phyloP scores from a whole-genome alignment of 805 yeast species.

The Zygotorulaspora danielsina region DNA sequence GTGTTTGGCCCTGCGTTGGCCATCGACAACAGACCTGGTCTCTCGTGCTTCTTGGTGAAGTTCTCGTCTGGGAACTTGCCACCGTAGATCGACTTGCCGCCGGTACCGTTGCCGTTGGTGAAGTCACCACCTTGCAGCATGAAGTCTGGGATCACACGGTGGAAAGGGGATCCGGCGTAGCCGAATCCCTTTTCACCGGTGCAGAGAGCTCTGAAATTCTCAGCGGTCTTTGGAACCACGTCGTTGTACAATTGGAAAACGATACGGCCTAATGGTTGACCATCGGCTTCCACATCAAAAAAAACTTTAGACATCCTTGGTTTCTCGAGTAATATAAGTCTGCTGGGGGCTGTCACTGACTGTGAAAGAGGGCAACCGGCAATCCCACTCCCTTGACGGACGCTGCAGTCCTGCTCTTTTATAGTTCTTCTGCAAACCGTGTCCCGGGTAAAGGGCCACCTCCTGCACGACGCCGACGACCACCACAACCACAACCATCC shows the following conservation, averaged over 20 bases:
- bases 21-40: constrained; percentile 86
- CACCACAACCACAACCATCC: too few relatives aligned
- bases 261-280: constrained; percentile 74
- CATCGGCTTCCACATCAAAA: constrained; percentile 80
- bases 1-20: constrained; percentile 98
- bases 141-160: constrained; percentile 95
- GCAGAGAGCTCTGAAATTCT: constrained; percentile 90
- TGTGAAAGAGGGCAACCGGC: too few relatives aligned
- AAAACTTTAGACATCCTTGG: constrained; percentile 66
- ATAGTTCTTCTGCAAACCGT: too few relatives aligned
- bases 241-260: constrained; percentile 85
- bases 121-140: constrained; percentile 98
- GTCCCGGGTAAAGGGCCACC: too few relatives aligned
- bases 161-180: constrained; percentile 86
- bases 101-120: constrained; percentile 92
- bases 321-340: too few relatives aligned
- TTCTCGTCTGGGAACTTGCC: constrained; percentile 72
- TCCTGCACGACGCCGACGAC: too few relatives aligned
- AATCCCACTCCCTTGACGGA: too few relatives aligned
- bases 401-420: too few relatives aligned
- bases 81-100: constrained; percentile 91
- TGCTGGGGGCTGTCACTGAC: too few relatives aligned
- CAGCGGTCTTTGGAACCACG: constrained; percentile 92
- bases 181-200: constrained; percentile 98
- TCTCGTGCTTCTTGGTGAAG: constrained; percentile 67